Evolutionary conservation across 768 basidiomycete species (phyloP).

Genomic region (Kwoniella shandongensis): DNA sequence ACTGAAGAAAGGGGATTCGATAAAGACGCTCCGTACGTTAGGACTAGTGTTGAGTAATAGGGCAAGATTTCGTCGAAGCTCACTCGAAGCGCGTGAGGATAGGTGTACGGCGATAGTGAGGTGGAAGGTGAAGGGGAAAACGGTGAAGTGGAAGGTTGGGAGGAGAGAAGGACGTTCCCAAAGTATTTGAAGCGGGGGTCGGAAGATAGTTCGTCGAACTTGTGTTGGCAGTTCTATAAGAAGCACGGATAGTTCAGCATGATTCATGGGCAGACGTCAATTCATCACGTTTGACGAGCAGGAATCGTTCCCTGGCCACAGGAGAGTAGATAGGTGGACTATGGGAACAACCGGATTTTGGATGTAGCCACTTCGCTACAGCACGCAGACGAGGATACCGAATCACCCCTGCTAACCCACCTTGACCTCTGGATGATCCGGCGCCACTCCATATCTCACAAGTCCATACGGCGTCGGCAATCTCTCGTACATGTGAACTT

Average conservation of each 20-base stretch:
- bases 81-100: constrained; percentile 62
- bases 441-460: constrained; percentile 93
- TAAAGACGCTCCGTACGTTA: constrained; percentile 80
- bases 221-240: constrained; percentile 86
- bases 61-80: constrained; percentile 64
- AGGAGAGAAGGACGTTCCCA: constrained; percentile 68
- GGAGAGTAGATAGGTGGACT: no score
- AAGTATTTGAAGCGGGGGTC: constrained; percentile 85
- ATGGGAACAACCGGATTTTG: no score
- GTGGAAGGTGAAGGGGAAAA: constrained; percentile 15
- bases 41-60: constrained; percentile 80
- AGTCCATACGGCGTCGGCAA: constrained; percentile 93
- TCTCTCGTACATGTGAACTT: constrained; percentile 84
- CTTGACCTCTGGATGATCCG: constrained; percentile 98
- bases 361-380: not conserved
- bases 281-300: no score
- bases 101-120: constrained; percentile 52
- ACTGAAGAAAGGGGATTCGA: constrained; percentile 59
- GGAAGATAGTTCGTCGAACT: constrained; percentile 78
- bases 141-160: constrained; percentile 33
- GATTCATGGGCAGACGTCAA: no score
- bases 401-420: constrained; percentile 54
- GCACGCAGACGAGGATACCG: not conserved
- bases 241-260: no score
- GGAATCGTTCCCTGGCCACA: no score